Evolutionary conservation across 192 early-diverging fungal genomes (phyloP), one percentile per base, ranked within the genome.

Genomic region (Backusella circina): DNA sequence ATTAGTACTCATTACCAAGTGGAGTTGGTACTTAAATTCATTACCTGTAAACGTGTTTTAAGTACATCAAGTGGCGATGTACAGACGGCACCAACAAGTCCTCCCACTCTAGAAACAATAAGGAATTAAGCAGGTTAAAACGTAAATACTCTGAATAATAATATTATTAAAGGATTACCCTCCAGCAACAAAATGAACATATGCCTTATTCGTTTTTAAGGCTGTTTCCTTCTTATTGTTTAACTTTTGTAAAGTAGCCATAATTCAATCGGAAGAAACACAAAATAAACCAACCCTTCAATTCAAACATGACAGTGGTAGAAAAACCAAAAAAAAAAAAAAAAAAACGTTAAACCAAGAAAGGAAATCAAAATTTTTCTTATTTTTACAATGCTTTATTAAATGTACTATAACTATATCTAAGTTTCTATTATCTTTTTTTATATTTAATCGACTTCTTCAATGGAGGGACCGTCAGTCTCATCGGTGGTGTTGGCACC

Each of bases 31-130:
- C 8, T 26, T 23, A 23, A 1, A 9, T 2, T 26, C 7, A 67
- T 76, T 75, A 93, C 93, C 87, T 99, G 97, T 75, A 97, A 85
- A 33, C 96, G 90, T 5, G 96, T 98, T 75, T 96, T 97, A 61
- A 98, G 90, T 13, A 99, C 95, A 77, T 99, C 97, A 33, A 99
- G 85, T 0, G 97, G 97, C 57, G 93, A 97, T 30, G 95, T 97
- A 1, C 91, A 87, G 0, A 95, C 76, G 23, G 97, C 97, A 35
- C 95, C 97, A 30, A 91, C 84, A 91, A 90, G 88, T 0, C 92
- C 94, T 35, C 91, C 91, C 4, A 91, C 78, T 71, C 90, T 89
- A 79, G 21, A 79, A 70, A 54, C 30, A 64, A 6, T 23, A 47
- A 35, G 67, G 41, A 51, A 30, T 31, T 28, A n/a, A 35, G 23